Percentiles rank a stretch among this genome's conserved stretches.
Evolutionary conservation across 805 yeast genomes (phyloP).

Genomic region (Kurtzmaniella cleridarum): DNA sequence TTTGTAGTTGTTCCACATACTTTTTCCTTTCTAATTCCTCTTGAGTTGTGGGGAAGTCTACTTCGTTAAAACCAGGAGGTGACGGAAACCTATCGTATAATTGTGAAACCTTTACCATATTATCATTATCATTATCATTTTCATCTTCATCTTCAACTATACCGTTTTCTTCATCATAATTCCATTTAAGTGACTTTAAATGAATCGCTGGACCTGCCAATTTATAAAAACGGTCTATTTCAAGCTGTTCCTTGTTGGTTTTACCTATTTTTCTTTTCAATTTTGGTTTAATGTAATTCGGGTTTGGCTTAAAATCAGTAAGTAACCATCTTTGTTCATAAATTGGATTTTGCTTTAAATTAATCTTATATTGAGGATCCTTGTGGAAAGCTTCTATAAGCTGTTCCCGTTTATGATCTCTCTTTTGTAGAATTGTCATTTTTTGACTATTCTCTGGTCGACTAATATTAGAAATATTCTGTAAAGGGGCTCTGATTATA

Average conservation of each 20-base stretch:
- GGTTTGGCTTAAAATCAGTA: conserved; percentile 31
- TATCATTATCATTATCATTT: background rate
- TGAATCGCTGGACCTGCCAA: conserved; percentile 5
- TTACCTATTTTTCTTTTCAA: conserved; percentile 11
- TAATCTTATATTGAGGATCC: conserved; percentile 16
- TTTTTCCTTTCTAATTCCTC: conserved; percentile 19
- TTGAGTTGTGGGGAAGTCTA: conserved; percentile 32
- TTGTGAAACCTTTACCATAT: conserved; percentile 18
- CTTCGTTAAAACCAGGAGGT: conserved; percentile 37
- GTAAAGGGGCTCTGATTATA: background rate
- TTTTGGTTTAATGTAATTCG: conserved; percentile 14
- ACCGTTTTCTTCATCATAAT: conserved; percentile 1
- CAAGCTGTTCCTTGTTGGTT: conserved; percentile 11
- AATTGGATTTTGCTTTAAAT: conserved; percentile 28
- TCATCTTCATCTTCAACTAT: conserved; percentile 11
- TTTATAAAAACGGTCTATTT: conserved; percentile 10
- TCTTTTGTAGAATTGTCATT: conserved; percentile 27
- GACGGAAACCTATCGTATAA: conserved; percentile 32
- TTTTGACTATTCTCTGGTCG: background rate
- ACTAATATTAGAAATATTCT: background rate
- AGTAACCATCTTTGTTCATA: conserved; percentile 31
- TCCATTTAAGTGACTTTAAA: conserved; percentile 3
- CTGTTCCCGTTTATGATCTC: conserved; percentile 22
- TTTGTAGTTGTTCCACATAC: conserved; percentile 16
- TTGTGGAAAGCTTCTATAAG: conserved; percentile 17